phyloP scores from a whole-genome alignment of 116 monocot genomes.

The Dioscorea cayenensis region DNA sequence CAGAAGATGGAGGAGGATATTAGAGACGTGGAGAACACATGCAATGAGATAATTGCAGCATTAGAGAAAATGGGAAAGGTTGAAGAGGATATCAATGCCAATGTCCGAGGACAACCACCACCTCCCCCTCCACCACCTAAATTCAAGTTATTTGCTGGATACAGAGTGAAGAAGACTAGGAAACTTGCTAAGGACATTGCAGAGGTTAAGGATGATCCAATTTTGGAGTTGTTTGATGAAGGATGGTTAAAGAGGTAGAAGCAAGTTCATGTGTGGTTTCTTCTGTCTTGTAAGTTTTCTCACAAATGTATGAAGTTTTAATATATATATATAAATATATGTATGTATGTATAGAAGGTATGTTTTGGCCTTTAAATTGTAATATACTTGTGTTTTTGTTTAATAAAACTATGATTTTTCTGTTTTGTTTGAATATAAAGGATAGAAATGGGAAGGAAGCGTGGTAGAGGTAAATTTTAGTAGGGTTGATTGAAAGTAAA shows the following conservation, averaged over 20 bases:
- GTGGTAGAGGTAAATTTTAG: too few species aligned
- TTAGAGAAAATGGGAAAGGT: slow-evolving; percentile 13
- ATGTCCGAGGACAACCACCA: not conserved
- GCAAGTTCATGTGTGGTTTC: too few species aligned
- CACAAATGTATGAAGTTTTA: too few species aligned
- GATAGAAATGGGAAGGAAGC: too few species aligned
- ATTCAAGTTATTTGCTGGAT: not conserved
- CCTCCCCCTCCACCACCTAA: not conserved
- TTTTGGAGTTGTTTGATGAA: slow-evolving; percentile 25
- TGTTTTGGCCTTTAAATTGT: too few species aligned
- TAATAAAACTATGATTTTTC: too few species aligned
- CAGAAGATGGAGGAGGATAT: slow-evolving; percentile 10
- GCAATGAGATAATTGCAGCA: slow-evolving; percentile 8
- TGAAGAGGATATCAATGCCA: not conserved
- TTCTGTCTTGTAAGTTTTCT: too few species aligned
- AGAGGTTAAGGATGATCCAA: slow-evolving; percentile 5
- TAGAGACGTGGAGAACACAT: slow-evolving; percentile 13
- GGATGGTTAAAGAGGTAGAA: slow-evolving; percentile 12
- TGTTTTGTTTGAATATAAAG: too few species aligned
- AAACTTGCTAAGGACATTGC: not conserved
- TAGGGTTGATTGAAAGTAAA: too few species aligned
- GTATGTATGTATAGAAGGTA: too few species aligned
- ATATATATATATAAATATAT: too few species aligned
- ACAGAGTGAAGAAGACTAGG: not conserved
- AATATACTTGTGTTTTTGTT: too few species aligned